phyloP scores from a whole-genome alignment of 306 rosid genomes.

The Pyrus betulifolia region DNA sequence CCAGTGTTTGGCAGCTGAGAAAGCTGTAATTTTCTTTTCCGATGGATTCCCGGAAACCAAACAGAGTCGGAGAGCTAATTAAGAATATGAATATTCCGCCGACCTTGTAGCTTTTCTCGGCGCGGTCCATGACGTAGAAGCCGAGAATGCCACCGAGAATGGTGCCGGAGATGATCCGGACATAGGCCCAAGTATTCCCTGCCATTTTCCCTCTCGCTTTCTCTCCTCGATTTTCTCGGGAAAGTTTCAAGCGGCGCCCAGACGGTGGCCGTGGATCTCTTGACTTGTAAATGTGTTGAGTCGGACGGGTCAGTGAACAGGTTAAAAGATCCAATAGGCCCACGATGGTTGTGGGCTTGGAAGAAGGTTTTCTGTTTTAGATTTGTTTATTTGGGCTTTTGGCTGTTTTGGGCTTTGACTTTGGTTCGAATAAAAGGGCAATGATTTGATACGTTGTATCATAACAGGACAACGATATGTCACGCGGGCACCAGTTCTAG shows the following conservation, averaged over 20 bases:
- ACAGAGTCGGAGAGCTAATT: neutral
- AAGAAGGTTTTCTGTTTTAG: neutral
- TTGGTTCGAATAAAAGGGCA: neutral
- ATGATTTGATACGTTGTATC: too few relatives aligned
- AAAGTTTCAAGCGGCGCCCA: slow-evolving; percentile 4
- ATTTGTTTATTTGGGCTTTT: neutral
- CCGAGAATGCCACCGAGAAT: slow-evolving; percentile 67
- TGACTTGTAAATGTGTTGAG: neutral
- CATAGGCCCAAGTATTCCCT: slow-evolving; percentile 57
- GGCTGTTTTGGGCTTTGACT: neutral
- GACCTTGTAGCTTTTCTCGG: slow-evolving; percentile 69
- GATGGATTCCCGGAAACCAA: neutral
- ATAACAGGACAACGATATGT: neutral
- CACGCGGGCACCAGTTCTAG: neutral
- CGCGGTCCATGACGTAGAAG: slow-evolving; percentile 82
- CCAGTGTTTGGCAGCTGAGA: neutral
- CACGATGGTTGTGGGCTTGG: neutral
- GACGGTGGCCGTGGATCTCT: neutral
- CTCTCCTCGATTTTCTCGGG: slow-evolving; percentile 12
- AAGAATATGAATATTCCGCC: neutral
- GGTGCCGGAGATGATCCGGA: slow-evolving; percentile 67
- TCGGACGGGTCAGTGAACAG: neutral
- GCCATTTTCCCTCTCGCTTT: slow-evolving; percentile 16
- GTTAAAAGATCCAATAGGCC: neutral
- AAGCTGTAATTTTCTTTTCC: neutral